phyloP scores from a whole-genome alignment of 164 flowering plant genomes.

The Macadamia tetraphylla region DNA sequence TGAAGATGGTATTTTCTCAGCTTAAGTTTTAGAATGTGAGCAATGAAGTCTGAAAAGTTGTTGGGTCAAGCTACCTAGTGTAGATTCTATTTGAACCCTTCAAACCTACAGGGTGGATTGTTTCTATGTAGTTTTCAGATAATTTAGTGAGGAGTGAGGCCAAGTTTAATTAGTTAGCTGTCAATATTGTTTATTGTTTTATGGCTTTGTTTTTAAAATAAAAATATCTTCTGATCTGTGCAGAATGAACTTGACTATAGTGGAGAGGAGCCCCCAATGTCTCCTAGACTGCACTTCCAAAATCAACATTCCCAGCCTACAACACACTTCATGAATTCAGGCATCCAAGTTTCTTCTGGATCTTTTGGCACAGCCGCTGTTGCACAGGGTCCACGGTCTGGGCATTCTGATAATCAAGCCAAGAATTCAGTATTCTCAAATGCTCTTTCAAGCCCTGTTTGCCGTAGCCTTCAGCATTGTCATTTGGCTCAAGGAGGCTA shows the following conservation, averaged over 20 bases:
- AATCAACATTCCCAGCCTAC: conserved; percentile 36
- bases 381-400: conserved; percentile 35
- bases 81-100: too few species aligned
- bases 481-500: conserved; percentile 43
- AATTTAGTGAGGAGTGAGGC: too few species aligned
- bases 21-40: too few species aligned
- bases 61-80: too few species aligned
- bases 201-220: too few species aligned
- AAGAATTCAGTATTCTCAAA: conserved; percentile 59
- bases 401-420: conserved; percentile 38
- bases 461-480: conserved; percentile 49
- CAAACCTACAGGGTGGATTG: too few species aligned
- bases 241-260: conserved; percentile 63
- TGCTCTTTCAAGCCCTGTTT: conserved; percentile 58
- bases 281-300: conserved; percentile 40
- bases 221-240: conserved; percentile 1
- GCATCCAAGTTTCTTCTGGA: conserved; percentile 40
- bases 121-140: too few species aligned
- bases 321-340: conserved; percentile 24
- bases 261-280: conserved; percentile 56
- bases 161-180: too few species aligned
- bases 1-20: too few species aligned
- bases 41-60: too few species aligned
- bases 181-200: too few species aligned
- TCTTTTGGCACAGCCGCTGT: conserved; percentile 31